Evolutionary conservation across 164 flowering plant genomes (phyloP).

Genomic region (Magnolia sinica): DNA sequence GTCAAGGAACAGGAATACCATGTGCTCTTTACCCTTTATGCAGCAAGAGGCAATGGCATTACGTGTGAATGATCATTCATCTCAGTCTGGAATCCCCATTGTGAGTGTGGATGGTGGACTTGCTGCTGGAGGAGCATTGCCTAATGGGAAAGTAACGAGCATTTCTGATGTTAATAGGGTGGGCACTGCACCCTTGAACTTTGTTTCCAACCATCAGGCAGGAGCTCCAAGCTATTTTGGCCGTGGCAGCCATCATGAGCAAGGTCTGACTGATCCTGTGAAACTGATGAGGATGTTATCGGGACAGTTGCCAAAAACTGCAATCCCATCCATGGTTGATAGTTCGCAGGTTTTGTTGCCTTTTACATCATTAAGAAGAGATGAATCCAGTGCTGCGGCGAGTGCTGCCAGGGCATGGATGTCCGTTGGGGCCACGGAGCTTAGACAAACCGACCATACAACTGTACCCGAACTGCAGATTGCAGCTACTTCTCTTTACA

Average conservation of each 20-base stretch:
- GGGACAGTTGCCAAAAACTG: conserved; percentile 46
- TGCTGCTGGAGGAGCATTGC: conserved; percentile 29
- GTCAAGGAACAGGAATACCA: conserved; percentile 28
- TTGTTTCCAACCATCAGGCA: conserved; percentile 28
- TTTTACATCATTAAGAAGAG: conserved; percentile 42
- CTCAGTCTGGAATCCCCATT: conserved; percentile 1
- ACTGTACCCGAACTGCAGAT: conserved; percentile 38
- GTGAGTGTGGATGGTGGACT: conserved; percentile 23
- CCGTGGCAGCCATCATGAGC: conserved; percentile 36
- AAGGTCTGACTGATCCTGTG: conserved; percentile 66
- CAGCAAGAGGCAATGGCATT: conserved; percentile 20
- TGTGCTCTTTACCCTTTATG: conserved; percentile 35
- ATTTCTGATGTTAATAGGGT: conserved; percentile 13
- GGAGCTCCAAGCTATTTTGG: conserved; percentile 28
- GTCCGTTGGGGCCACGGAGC: conserved; percentile 60
- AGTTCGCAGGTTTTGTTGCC: conserved; percentile 25
- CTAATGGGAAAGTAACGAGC: conserved; percentile 37
- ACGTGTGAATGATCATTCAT: background rate
- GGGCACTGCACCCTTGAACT: conserved; percentile 23
- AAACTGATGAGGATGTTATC: conserved; percentile 58
- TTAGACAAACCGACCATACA: conserved; percentile 36
- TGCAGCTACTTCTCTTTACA: conserved; percentile 54
- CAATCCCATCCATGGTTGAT: conserved; percentile 24
- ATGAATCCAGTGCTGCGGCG: conserved; percentile 51
- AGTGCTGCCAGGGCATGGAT: conserved; percentile 78